Evolutionary conservation across 1,284 basidiomycete genomes (phyloP).

Genomic region (Ustilago sp.): DNA sequence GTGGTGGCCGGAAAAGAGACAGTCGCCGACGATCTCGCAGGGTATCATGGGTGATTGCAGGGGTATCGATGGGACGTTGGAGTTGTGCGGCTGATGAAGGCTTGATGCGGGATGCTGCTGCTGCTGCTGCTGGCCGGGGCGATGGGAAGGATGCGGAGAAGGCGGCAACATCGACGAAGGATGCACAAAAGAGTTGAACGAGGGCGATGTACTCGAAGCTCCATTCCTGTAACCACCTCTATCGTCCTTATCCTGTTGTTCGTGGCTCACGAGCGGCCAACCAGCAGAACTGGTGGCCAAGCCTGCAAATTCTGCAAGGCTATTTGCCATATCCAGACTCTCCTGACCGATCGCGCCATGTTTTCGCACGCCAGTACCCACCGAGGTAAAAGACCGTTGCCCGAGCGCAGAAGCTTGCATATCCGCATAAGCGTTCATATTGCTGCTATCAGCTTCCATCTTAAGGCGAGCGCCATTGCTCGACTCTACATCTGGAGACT

Average conservation of each 20-base stretch:
- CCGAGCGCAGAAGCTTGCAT: constrained; percentile 13
- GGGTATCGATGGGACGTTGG: background rate
- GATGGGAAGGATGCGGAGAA: constrained; percentile 3
- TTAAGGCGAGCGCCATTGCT: constrained; percentile 3
- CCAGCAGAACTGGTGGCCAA: constrained; percentile 33
- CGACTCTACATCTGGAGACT: constrained; percentile 9
- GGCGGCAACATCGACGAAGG: constrained; percentile 15
- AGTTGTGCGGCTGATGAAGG: background rate
- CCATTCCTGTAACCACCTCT: constrained; percentile 5
- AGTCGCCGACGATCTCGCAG: constrained; percentile 48
- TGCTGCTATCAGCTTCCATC: constrained; percentile 13
- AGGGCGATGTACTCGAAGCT: background rate
- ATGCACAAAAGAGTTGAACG: background rate
- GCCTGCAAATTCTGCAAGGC: constrained; percentile 38
- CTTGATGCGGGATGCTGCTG: background rate
- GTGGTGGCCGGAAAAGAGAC: constrained; percentile 41
- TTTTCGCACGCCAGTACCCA: constrained; percentile 1
- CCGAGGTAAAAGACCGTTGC: constrained; percentile 13
- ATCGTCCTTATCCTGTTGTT: constrained; percentile 4
- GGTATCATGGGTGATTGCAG: constrained; percentile 9
- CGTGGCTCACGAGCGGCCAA: constrained; percentile 15
- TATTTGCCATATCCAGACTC: constrained; percentile 28
- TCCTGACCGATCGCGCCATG: constrained; percentile 14
- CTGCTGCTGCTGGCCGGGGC: constrained; percentile 1
- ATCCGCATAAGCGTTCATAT: constrained; percentile 9